Conservation (phyloP, 2,329 filamentous ascomycete genomes). For the Zasmidium citrigriseum region DNA sequence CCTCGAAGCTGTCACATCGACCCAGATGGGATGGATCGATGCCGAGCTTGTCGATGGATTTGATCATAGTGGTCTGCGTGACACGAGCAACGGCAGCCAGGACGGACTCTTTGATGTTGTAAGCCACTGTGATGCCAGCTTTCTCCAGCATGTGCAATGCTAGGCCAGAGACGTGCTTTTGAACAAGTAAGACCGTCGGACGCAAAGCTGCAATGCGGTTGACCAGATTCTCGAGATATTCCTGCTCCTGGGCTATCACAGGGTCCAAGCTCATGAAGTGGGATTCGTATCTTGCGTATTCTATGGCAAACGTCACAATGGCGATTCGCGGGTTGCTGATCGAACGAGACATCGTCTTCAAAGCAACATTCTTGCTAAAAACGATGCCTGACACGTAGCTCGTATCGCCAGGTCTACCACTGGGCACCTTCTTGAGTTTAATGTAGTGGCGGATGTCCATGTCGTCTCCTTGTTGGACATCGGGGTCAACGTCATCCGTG, state of each 20-base stretch:
- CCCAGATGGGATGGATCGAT: conserved; percentile 74
- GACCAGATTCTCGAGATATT: conserved; percentile 88
- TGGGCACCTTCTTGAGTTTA: conserved; percentile 94
- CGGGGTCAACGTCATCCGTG: conserved; percentile 91
- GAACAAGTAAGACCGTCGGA: conserved; percentile 84
- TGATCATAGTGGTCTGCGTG: conserved; percentile 87
- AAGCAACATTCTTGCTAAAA: conserved; percentile 92
- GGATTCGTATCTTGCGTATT: conserved; percentile 88
- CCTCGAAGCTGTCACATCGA: conserved; percentile 82
- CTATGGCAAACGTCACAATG: conserved; percentile 91
- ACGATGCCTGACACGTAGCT: conserved; percentile 96
- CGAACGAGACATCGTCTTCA: conserved; percentile 92
- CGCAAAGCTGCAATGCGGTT: conserved; percentile 84
- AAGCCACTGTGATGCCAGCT: conserved; percentile 87
- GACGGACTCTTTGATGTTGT: conserved; percentile 95
- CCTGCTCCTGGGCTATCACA: conserved; percentile 93
- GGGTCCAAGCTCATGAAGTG: conserved; percentile 99
- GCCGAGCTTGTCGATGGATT: conserved; percentile 90
- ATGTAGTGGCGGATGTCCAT: conserved; percentile 98
- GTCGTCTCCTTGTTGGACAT: conserved; percentile 85
- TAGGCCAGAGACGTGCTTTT: conserved; percentile 88
- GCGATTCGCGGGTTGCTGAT: conserved; percentile 84
- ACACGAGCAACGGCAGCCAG: conserved; percentile 93
- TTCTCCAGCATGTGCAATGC: conserved; percentile 86
- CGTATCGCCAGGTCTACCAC: conserved; percentile 85